Evolutionary conservation across 441 rosid species (phyloP).

Genomic region (Gossypium davidsonii): DNA sequence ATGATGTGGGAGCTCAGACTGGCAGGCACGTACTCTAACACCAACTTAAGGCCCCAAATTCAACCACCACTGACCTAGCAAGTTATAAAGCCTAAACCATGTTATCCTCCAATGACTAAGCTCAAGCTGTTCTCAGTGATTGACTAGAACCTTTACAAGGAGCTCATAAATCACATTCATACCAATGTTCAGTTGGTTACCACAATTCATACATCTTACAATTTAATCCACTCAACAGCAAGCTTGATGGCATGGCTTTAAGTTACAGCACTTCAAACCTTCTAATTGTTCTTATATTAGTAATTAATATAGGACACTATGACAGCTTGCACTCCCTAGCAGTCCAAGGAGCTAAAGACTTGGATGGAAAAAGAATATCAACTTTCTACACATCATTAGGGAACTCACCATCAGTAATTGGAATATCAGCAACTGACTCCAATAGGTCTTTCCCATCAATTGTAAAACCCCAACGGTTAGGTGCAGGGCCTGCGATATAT

Average conservation of each 20-base stretch:
- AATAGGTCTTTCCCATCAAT: slow-evolving; percentile 85
- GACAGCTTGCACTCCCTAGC: neutral
- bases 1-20: neutral
- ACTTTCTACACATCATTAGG: neutral
- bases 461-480: slow-evolving; percentile 95
- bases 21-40: neutral
- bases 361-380: slow-evolving; percentile 4
- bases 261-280: slow-evolving; percentile 1
- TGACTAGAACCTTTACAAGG: neutral
- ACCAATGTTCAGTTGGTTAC: neutral
- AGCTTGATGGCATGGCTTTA: slow-evolving; percentile 2
- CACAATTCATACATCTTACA: neutral
- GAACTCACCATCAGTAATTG: slow-evolving; percentile 50
- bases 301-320: neutral
- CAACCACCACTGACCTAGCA: slow-evolving; percentile 1
- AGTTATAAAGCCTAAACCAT: slow-evolving; percentile 10
- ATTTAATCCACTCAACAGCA: neutral
- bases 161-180: neutral
- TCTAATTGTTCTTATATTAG: neutral
- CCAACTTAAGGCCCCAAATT: neutral
- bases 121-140: neutral
- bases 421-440: slow-evolving; percentile 45
- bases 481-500: slow-evolving; percentile 98
- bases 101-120: neutral
- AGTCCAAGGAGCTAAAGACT: slow-evolving; percentile 4